A percentile compares a stretch with the other conserved stretches of the same genome.
Evolutionary conservation across 306 rosid genomes (phyloP).

Genomic region (Prunus mongolica): DNA sequence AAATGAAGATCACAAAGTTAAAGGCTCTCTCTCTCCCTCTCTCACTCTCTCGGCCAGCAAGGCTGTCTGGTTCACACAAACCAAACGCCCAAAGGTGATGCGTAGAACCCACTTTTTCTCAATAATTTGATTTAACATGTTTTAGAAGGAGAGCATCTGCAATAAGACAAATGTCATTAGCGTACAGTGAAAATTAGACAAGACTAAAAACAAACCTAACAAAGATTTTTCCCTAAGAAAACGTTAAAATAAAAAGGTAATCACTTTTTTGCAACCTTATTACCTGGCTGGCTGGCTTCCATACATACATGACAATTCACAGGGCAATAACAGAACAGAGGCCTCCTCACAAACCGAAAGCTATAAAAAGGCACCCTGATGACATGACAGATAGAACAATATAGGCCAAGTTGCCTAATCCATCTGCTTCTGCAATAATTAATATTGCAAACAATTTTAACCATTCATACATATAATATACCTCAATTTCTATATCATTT

Average conservation of each 20-base stretch:
- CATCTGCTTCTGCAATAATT: no score
- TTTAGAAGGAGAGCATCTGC: not conserved
- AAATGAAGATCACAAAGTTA: not conserved
- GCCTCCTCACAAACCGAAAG: conserved; percentile 5
- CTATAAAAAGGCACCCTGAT: not conserved
- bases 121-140: conserved; percentile 5
- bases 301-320: not conserved
- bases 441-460: no score
- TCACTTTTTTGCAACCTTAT: not conserved
- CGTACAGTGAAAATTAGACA: conserved; percentile 1
- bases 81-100: not conserved
- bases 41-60: not conserved
- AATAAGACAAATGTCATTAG: not conserved
- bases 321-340: not conserved
- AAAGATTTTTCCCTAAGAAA: not conserved
- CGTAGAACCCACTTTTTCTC: not conserved
- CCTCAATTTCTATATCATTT: no score
- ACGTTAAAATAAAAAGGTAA: conserved; percentile 1
- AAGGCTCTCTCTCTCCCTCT: not conserved
- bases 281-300: conserved; percentile 4
- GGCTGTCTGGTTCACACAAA: conserved; percentile 1
- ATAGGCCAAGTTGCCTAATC: no score
- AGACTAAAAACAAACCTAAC: conserved; percentile 3
- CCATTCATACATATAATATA: no score
- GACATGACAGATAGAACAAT: not conserved